Percentiles rank a stretch among this genome's conserved stretches.
These are phyloP conservation scores for Borealophlyctis nickersoniae DNA, from an alignment of 192 early-diverging fungal genomes.

Conservation along the genomic window DNA sequence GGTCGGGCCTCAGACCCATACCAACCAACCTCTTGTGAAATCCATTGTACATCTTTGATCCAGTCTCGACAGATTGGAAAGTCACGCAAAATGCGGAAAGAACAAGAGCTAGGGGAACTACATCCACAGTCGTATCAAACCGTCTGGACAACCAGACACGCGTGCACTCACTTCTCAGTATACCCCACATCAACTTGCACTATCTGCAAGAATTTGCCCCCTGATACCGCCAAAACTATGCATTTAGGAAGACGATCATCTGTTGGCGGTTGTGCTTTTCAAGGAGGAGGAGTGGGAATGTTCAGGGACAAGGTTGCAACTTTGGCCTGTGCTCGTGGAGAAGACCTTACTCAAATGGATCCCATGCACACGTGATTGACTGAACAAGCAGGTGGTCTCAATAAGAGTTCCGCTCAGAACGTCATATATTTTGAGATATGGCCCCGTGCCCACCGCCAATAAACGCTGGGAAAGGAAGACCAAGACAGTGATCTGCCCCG, in stretches of 20 bases:
- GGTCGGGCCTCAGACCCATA: too few relatives aligned
- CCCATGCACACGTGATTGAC: conserved; percentile 41
- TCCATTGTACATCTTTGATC: conserved; percentile 76
- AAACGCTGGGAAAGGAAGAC: conserved; percentile 34
- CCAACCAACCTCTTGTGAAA: conserved; percentile 37
- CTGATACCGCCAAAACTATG: background rate
- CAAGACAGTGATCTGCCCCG: conserved; percentile 42
- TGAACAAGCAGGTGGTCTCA: conserved; percentile 18
- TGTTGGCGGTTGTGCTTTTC: background rate
- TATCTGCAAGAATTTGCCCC: conserved; percentile 2
- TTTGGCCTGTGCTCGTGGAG: conserved; percentile 5
- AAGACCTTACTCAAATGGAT: conserved; percentile 22
- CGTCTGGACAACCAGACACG: background rate
- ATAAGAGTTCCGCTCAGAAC: conserved; percentile 1
- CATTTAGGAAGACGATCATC: background rate
- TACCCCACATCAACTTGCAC: background rate
- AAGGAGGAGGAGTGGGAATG: too few relatives aligned
- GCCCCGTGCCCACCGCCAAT: conserved; percentile 42
- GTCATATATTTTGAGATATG: conserved; percentile 36
- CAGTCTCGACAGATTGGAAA: conserved; percentile 62
- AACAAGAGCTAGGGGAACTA: background rate
- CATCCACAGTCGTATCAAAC: background rate
- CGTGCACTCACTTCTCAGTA: background rate
- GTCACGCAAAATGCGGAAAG: conserved; percentile 27
- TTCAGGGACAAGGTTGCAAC: too few relatives aligned